These are phyloP conservation scores for Hanseniaspora occidentalis DNA, from an alignment of 805 yeast genomes.

Conservation along the genomic window DNA sequence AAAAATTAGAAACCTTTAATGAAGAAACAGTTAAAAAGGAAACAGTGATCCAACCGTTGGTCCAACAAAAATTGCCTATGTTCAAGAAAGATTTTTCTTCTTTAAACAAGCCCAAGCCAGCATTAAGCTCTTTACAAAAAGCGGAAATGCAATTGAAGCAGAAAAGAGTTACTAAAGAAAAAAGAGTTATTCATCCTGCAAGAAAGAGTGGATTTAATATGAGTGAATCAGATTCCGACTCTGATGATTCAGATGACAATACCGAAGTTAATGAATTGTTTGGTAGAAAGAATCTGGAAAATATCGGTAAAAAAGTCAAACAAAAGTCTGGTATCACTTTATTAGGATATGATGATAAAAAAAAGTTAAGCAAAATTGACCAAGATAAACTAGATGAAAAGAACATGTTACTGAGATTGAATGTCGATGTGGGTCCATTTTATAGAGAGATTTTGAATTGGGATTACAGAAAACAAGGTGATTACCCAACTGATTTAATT, in stretches of 20 bases:
- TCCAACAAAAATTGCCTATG: constrained; percentile 21
- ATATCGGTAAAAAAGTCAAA: not conserved
- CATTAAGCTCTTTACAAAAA: constrained; percentile 7
- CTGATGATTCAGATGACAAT: constrained; percentile 30
- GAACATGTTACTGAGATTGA: constrained; percentile 64
- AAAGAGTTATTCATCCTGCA: constrained; percentile 32
- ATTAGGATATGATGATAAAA: constrained; percentile 18
- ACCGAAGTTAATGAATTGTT: constrained; percentile 16
- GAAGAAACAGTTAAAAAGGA: not conserved
- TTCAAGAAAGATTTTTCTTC: constrained; percentile 56
- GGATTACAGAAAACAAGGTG: constrained; percentile 50
- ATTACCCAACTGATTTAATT: constrained; percentile 43
- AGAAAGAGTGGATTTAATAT: constrained; percentile 37
- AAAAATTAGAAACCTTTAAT: constrained; percentile 2
- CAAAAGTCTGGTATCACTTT: constrained; percentile 4
- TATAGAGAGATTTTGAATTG: constrained; percentile 60
- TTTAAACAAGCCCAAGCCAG: constrained; percentile 36
- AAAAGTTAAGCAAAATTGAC: constrained; percentile 24
- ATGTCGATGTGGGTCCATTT: constrained; percentile 66
- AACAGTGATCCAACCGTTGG: not conserved
- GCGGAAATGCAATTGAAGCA: constrained; percentile 20
- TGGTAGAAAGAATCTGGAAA: constrained; percentile 14
- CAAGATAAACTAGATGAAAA: constrained; percentile 50
- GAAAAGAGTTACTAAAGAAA: constrained; percentile 20
- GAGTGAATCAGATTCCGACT: constrained; percentile 24